Conservation (phyloP, 202 grass and related monocot genomes). For the Sporobolus alterniflorus region DNA sequence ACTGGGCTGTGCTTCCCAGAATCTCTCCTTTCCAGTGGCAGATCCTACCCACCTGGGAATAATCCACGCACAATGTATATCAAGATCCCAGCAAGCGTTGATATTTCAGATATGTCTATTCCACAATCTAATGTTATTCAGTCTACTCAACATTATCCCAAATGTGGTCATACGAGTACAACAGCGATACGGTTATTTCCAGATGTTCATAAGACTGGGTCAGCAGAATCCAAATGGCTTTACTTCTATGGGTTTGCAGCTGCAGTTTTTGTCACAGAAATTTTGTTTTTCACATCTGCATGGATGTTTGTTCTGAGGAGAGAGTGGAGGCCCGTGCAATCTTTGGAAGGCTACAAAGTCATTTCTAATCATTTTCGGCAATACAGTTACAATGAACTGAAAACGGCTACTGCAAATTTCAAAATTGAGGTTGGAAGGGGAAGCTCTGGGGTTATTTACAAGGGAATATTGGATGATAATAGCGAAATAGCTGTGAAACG, state of each 20-base stretch:
- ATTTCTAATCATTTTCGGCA: background rate
- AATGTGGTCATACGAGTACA: background rate
- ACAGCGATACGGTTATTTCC: background rate
- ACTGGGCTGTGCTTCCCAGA: conserved; percentile 50
- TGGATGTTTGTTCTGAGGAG: background rate
- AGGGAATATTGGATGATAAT: background rate
- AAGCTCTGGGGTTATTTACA: background rate
- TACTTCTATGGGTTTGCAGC: background rate
- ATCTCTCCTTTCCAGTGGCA: conserved; percentile 54
- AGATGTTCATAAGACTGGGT: background rate
- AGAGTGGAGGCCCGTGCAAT: background rate
- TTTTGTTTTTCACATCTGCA: background rate
- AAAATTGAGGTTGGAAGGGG: background rate
- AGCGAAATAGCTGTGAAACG: background rate
- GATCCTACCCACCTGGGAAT: background rate
- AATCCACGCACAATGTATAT: background rate
- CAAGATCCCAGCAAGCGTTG: background rate
- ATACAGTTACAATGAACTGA: background rate
- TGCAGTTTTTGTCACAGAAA: background rate
- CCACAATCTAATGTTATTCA: background rate
- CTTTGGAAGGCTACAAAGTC: background rate
- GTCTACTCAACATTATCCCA: background rate
- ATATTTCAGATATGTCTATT: background rate
- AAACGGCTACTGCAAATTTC: background rate
- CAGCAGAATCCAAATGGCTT: background rate